Evolutionary conservation across 2,329 filamentous ascomycete species (phyloP).

Genomic region (Ophiosphaerella narmari): DNA sequence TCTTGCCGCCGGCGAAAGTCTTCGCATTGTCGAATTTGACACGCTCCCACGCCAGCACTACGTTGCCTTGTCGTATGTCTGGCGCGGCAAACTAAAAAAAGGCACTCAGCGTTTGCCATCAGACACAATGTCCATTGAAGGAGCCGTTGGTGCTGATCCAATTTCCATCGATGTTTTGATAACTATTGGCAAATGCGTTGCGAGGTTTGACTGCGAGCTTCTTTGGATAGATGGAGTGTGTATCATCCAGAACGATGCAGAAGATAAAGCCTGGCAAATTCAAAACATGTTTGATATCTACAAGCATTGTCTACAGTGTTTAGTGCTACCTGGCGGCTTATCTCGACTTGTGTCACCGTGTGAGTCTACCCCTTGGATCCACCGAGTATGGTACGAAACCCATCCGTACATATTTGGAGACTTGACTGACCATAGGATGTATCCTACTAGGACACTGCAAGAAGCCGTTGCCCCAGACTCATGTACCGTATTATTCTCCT

Average conservation of each 20-base stretch:
- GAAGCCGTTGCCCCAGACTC: conserved; percentile 19
- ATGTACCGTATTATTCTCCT: conserved; percentile 12
- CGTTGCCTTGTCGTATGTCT: conserved; percentile 4
- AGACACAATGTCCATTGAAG: conserved; percentile 1
- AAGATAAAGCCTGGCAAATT: conserved; percentile 26
- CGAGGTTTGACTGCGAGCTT: conserved; percentile 1
- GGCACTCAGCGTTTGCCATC: too few species aligned
- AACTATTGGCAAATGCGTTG: neutral
- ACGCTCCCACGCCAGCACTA: conserved; percentile 1
- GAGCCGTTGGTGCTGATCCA: conserved; percentile 5
- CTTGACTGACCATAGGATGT: neutral
- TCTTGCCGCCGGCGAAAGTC: neutral
- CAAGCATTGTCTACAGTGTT: conserved; percentile 12
- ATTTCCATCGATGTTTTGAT: conserved; percentile 6
- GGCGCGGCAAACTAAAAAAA: neutral
- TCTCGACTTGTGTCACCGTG: conserved; percentile 10
- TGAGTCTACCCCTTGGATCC: conserved; percentile 22
- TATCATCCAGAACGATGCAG: conserved; percentile 6
- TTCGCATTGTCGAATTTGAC: conserved; percentile 5
- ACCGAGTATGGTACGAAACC: conserved; percentile 14
- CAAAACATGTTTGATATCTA: conserved; percentile 22
- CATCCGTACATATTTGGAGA: neutral
- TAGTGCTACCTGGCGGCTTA: conserved; percentile 22
- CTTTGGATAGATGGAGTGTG: conserved; percentile 8
- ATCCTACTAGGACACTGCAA: conserved; percentile 17